Base-by-base conservation (phyloP, 2,329 filamentous ascomycete species). In the Cadophora malorum region DNA sequence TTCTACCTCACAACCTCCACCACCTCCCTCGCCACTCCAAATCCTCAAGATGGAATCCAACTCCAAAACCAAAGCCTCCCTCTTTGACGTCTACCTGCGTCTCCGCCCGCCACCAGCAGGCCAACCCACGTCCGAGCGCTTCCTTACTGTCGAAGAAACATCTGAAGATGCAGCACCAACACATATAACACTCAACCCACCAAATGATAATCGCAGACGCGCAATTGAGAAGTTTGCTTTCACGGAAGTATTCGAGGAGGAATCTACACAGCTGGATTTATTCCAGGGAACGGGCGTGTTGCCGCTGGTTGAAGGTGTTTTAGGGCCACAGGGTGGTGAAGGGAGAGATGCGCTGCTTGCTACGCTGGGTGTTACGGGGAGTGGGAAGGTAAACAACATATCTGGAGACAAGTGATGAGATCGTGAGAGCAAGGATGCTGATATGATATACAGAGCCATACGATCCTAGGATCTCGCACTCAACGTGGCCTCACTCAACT, bases 171-270 rank as follows among this genome's bases (percentile, higher is more conserved):
- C 81, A 68, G 78, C 78, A n/a, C 84, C 91, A 0, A 92, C 88
- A 0, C 90, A 93, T 76, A 91, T 94, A 71, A 92, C 89, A 0
- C 79, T 94, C 19, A 92, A 92, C 73, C 94, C 94, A 0, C 92
- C 93, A 1, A 91, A 89, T 70, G 95, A 97, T 69, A 86, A 88
- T 70, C 87, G 95, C 66, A 92, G 95, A 73, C 88, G 94, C 56
- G 94, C 94, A 0, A 88, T 97, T 45, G 96, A 99, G 79, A 93
- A 91, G 77, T 99, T 98, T 78, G 92, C 90, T 1, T 99, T 99
- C 77, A 99, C 96, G 0, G 89, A 89, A 70, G 94, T 99, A 0
- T 97, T 98, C 74, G 91, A 96, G 74, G 94, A 98, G 77, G 85
- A 91, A 75, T 90, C 93, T 1, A 88, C 87, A 7, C 96, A 99